Evolutionary conservation across 2,329 filamentous ascomycete genomes (phyloP).

Genomic region (Lachnellula subtilissima): DNA sequence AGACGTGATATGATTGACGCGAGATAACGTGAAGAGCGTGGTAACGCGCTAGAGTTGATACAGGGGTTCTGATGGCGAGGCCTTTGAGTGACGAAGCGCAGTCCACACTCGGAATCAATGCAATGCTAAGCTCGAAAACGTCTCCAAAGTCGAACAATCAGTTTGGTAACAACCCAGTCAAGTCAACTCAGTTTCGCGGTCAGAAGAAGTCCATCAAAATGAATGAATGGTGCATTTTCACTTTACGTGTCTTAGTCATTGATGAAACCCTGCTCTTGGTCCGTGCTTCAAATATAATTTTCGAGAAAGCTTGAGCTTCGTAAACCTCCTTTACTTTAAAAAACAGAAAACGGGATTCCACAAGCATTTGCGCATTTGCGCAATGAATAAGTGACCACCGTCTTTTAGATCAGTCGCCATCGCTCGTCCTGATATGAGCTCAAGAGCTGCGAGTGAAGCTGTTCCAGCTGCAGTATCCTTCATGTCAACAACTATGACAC

Average conservation of each 20-base stretch:
- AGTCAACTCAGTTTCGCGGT: neutral
- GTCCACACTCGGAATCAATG: too few species aligned
- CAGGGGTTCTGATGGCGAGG: neutral
- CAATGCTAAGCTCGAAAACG: too few species aligned
- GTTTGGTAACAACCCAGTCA: too few species aligned
- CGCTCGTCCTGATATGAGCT: constrained; percentile 6
- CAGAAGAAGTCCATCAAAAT: neutral
- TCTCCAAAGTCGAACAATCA: too few species aligned
- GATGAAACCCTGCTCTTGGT: neutral
- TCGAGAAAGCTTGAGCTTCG: neutral
- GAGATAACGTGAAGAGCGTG: constrained; percentile 1
- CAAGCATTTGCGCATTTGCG: neutral
- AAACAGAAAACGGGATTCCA: neutral
- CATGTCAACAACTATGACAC: constrained; percentile 42
- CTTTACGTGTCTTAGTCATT: neutral
- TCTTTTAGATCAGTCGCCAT: neutral
- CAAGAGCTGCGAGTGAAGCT: constrained; percentile 6
- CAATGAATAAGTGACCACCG: neutral
- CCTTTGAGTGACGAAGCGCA: too few species aligned
- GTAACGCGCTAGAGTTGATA: neutral
- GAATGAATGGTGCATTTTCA: neutral
- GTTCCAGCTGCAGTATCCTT: constrained; percentile 5
- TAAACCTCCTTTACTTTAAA: neutral
- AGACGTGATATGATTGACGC: neutral
- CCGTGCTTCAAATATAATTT: neutral